Percentiles rank a stretch among this genome's conserved stretches.
phyloP scores from a whole-genome alignment of 129 eudicot genomes.

The Smallanthus sonchifolius region DNA sequence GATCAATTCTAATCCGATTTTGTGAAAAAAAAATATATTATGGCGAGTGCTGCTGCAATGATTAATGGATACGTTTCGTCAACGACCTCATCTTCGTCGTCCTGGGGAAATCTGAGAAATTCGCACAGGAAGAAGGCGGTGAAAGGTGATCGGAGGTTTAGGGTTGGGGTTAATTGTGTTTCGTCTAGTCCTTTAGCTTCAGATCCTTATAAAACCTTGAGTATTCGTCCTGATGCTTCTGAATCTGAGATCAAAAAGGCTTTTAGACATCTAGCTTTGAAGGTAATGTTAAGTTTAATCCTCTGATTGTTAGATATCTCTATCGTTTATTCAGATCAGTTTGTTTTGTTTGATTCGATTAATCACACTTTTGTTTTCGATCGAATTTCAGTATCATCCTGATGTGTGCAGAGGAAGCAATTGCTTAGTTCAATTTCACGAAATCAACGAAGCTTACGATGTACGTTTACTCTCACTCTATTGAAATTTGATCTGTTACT shows the following conservation, averaged over 20 bases:
- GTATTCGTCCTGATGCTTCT: constrained; percentile 66
- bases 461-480: constrained; percentile 29
- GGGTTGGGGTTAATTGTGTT: constrained; percentile 43
- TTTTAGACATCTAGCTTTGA: constrained; percentile 73
- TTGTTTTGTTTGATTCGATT: neutral
- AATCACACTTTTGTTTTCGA: neutral
- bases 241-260: constrained; percentile 91
- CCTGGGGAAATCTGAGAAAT: constrained; percentile 25
- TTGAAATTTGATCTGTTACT: neutral
- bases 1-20: neutral
- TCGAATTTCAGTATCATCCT: constrained; percentile 77
- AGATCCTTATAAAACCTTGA: constrained; percentile 80
- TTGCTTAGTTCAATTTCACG: constrained; percentile 62
- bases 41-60: constrained; percentile 39
- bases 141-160: constrained; percentile 14
- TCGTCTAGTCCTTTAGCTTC: constrained; percentile 26
- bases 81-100: constrained; percentile 25
- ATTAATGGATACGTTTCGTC: constrained; percentile 32
- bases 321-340: neutral
- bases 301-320: neutral
- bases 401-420: constrained; percentile 82
- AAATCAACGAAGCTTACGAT: constrained; percentile 82
- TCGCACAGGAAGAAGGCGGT: constrained; percentile 17
- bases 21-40: constrained; percentile 8
- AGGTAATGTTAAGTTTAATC: constrained; percentile 35